Conservation (phyloP, 75 land plant species). For the Cupressus sempervirens region DNA sequence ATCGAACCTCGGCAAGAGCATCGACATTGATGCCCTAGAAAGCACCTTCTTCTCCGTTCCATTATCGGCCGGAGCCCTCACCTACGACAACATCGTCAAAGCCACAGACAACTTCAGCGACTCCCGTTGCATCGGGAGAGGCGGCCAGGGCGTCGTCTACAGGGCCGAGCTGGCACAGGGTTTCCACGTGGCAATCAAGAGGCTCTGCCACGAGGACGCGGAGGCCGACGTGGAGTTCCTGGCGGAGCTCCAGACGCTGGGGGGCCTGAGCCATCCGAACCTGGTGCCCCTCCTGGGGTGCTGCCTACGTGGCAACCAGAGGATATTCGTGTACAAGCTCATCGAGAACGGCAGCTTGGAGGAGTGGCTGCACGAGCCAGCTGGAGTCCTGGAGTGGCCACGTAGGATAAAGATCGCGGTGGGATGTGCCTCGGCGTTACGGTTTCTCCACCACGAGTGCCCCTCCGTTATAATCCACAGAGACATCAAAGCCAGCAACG, state of each 20-base stretch:
- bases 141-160: constrained; percentile 71
- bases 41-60: neutral
- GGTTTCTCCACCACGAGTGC: constrained; percentile 70
- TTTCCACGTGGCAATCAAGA: constrained; percentile 60
- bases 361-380: constrained; percentile 34
- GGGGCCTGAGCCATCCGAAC: constrained; percentile 51
- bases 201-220: constrained; percentile 36
- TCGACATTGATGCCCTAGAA: neutral
- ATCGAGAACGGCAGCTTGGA: constrained; percentile 71
- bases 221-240: constrained; percentile 59
- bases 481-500: constrained; percentile 78
- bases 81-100: constrained; percentile 45
- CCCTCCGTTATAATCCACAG: constrained; percentile 59
- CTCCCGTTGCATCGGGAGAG: constrained; percentile 41
- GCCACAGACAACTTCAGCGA: constrained; percentile 58
- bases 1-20: neutral
- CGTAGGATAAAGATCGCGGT: constrained; percentile 38
- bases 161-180: constrained; percentile 54
- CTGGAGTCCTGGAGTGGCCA: constrained; percentile 24
- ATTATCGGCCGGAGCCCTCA: constrained; percentile 22
- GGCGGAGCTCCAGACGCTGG: constrained; percentile 68
- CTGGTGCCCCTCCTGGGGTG: constrained; percentile 63
- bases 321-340: constrained; percentile 66
- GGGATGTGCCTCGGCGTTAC: constrained; percentile 50
- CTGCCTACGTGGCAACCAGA: constrained; percentile 45